Evolutionary conservation across 768 basidiomycete genomes (phyloP), one percentile per base, ranked within the genome.

Genomic region (Hygrophorus pudorinus): DNA sequence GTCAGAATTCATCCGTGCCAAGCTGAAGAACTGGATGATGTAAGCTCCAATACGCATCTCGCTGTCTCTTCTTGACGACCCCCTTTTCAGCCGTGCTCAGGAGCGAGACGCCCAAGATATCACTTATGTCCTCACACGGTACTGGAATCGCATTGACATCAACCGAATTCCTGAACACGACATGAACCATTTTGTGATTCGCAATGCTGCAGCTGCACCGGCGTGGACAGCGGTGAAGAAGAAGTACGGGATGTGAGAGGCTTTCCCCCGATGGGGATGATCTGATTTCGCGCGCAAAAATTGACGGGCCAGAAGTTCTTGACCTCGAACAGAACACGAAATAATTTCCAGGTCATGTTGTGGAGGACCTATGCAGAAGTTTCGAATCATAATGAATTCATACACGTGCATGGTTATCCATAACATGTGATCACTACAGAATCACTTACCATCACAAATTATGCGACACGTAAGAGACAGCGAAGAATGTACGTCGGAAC

Each of bases 141-240:
- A 81, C 56, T 89, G 87, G 86, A 84, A 81, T 57, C 71, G 73
- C 44, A 75, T 90, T 48, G 87, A 90, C 60, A 78, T 89, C 52
- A 90, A 90, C 58, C 83, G 87, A 52, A 81, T 90, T 47, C 79
- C 81, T 20, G 87, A 90, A 60, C 76, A 79, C 47, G 87, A 90
- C 56, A 90, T 90, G 87, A 78, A 77, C 47, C 69, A 73, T 24
- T 90, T 90, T 55, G 79, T 84, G 24, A 56, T 68, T 11, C 68
- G 67, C 30, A 71, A 83, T 54, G 59, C 71, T 35, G 65, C 71
- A n/a, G 83, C 75, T 34, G 77, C 71, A 8, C 72, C 82, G 14
- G 79, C 81, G 5, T 90, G 87, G 87, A 64, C 67, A 38, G 79
- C 85, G 36, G 65, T 90, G 48, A 79, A 76, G 63, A 72, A 75